These are phyloP conservation scores for Glycine tomentella DNA, from an alignment of 306 rosid genomes.

Conservation along the genomic window DNA sequence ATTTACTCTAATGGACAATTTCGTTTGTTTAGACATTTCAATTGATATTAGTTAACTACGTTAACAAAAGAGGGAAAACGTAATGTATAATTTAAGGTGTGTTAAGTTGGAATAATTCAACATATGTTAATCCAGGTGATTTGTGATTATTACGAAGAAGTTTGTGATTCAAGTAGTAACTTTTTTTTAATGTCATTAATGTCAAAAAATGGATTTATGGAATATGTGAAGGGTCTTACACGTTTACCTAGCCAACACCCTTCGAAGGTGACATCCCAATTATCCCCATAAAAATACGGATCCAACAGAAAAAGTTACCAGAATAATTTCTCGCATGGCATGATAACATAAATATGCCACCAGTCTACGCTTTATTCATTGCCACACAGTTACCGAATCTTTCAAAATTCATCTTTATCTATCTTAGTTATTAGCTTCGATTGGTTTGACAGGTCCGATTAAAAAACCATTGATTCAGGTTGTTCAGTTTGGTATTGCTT, in stretches of 20 bases:
- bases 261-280: neutral
- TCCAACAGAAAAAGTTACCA: slow-evolving; percentile 12
- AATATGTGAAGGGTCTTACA: too few relatives aligned
- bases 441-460: neutral
- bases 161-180: too few relatives aligned
- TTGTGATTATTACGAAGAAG: too few relatives aligned
- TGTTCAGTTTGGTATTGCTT: neutral
- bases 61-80: too few relatives aligned
- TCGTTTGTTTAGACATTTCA: too few relatives aligned
- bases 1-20: too few relatives aligned
- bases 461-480: neutral
- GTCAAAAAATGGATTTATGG: neutral
- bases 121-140: too few relatives aligned
- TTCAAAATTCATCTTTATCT: slow-evolving; percentile 17
- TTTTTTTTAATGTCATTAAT: too few relatives aligned
- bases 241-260: neutral
- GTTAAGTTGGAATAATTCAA: too few relatives aligned
- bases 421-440: neutral
- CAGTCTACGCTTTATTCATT: slow-evolving; percentile 18
- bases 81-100: too few relatives aligned
- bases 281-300: neutral
- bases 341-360: slow-evolving; percentile 26
- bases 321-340: slow-evolving; percentile 23
- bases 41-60: too few relatives aligned
- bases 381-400: slow-evolving; percentile 13